Percentiles rank a stretch among this genome's conserved stretches.
These are phyloP conservation scores for Colletotrichum tropicale DNA, from an alignment of 2,329 filamentous ascomycete species.

Conservation along the genomic window DNA sequence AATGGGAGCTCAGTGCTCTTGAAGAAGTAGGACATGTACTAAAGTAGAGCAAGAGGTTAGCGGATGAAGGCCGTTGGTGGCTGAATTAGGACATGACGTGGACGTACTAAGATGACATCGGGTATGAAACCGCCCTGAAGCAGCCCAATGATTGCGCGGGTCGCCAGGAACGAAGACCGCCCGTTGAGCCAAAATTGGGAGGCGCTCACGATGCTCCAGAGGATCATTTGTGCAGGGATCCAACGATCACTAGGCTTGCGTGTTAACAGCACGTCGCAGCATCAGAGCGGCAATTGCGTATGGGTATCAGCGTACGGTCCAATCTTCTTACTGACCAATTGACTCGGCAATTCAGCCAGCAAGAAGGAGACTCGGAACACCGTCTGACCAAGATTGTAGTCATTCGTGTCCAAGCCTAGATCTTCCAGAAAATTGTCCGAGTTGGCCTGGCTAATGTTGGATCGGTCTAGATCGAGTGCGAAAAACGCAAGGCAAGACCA, in stretches of 20 bases:
- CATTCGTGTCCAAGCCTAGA: constrained; percentile 35
- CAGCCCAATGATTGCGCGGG: constrained; percentile 41
- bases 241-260: constrained; percentile 28
- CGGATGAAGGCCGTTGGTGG: not conserved
- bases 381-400: constrained; percentile 59
- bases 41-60: not conserved
- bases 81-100: not conserved
- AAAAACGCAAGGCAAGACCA: not conserved
- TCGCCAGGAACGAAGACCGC: constrained; percentile 39
- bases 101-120: constrained; percentile 17
- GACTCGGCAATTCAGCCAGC: constrained; percentile 63
- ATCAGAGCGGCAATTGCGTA: not conserved
- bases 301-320: constrained; percentile 13
- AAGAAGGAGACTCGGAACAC: constrained; percentile 60
- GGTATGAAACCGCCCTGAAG: constrained; percentile 51
- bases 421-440: constrained; percentile 42
- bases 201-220: constrained; percentile 16
- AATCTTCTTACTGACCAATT: constrained; percentile 60
- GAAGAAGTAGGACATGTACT: constrained; percentile 29
- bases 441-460: constrained; percentile 20
- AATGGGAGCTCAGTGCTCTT: constrained; percentile 26
- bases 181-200: constrained; percentile 35
- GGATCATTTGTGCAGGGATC: constrained; percentile 26
- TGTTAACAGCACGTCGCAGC: not conserved
- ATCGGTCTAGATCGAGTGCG: not conserved